Evolutionary conservation across 2,329 filamentous ascomycete species (phyloP).

Genomic region (Penicillium sp.): DNA sequence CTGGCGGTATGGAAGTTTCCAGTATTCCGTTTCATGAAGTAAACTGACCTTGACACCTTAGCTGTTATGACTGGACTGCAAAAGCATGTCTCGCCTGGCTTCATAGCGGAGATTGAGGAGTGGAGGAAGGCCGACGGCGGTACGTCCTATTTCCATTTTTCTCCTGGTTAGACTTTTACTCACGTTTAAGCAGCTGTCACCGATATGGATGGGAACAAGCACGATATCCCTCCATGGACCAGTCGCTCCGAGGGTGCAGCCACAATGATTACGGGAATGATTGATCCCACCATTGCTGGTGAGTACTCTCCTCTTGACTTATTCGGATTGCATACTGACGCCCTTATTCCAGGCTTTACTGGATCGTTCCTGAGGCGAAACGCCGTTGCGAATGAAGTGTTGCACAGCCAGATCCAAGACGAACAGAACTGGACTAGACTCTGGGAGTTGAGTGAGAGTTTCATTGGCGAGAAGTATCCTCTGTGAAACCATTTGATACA

Average conservation of each 20-base stretch:
- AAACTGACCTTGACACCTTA: neutral
- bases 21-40: neutral
- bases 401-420: conserved; percentile 24
- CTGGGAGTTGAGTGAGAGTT: conserved; percentile 31
- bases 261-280: conserved; percentile 23
- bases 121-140: conserved; percentile 4
- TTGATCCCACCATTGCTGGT: conserved; percentile 23
- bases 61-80: conserved; percentile 13
- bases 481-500: neutral
- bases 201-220: conserved; percentile 18
- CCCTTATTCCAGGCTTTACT: neutral
- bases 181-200: neutral
- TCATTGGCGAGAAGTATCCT: conserved; percentile 28
- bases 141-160: neutral
- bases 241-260: conserved; percentile 21
- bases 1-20: conserved; percentile 28
- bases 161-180: neutral
- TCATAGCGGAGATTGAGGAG: conserved; percentile 4
- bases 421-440: conserved; percentile 24
- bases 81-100: conserved; percentile 10
- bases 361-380: conserved; percentile 18
- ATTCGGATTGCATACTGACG: neutral
- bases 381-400: conserved; percentile 19
- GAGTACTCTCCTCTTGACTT: neutral
- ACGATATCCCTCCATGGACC: conserved; percentile 15